Base-by-base conservation (phyloP, 257 asterid species). In the Perilla frutescens region DNA sequence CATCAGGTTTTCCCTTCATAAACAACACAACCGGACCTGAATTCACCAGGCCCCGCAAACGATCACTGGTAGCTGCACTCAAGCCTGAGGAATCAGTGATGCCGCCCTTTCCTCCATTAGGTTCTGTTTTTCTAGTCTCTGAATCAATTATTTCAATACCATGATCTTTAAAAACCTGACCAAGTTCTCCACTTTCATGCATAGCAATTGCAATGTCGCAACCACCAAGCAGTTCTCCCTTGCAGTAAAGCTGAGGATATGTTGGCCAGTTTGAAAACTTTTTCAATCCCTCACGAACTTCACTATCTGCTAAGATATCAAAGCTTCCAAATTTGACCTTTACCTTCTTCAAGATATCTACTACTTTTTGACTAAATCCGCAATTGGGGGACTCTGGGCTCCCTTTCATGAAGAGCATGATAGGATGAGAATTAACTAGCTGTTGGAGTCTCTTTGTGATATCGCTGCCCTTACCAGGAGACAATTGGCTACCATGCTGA, bases 201-300 rank as follows among this genome's bases (percentile, higher is more conserved):
- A 95, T 92, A 39, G 97, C 85, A 69, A 84, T 83, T 39, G 75
- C 85, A 77, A 95, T 92, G 84, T 95, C 99, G 45, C 90, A 83
- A 36, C 98, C 99, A 58, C 99, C 99, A 51, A 95, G 96, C 40
- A 95, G 88, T 74, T 95, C 99, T n/a, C 99, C 99, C 79, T 88
- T 90, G 77, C 92, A 92, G 82, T 90, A 95, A 34, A 95, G 89
- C 75, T 92, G 99, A 65, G 99, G 99, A 80, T 82, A 92, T 5
- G 99, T 95, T 15, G 99, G 99, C 99, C 99, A 95, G 89, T 90
- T 92, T 14, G 99, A 83, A 63, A 84, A 86, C 76, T 85, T 87
- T 87, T 95, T 95, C 83, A 95, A 68, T 9, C 98, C 98, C 77
- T 90, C 98, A 13, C 98, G 98, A 67, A 92, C 97, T 75, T 83